Base-by-base conservation (phyloP, 495 filamentous ascomycete species). In the Thermothielavioides terrestris region DNA sequence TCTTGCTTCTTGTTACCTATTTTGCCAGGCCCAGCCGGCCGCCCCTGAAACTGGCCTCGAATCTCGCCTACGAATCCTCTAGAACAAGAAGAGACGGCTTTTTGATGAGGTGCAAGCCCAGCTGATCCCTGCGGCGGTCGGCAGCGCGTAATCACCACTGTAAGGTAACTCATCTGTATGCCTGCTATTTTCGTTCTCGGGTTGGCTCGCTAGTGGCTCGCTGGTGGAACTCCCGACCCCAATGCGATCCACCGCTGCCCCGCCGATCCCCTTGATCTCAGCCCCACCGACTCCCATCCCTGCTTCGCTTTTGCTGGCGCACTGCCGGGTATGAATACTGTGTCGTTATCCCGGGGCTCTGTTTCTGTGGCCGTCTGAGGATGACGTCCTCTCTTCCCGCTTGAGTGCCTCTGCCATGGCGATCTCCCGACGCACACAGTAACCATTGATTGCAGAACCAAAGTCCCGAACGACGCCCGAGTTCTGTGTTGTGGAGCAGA, bases 371-470 rank as follows among this genome's bases (percentile, higher is more conserved):
- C 17, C 23, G 34, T 30, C 46, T 36, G 40, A n/a, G n/a, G 35
- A 55, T 55, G 53, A 55, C 53, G 53, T 55, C 47, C 53, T 55
- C 41, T 42, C 15, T 36, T 37, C 42, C 35, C 31, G 38, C 37
- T 30, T 23, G 20, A 30, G 25, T 25, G 18, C 12, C 18, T 26
- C 50, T 47, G 17, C 28, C n/a, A 10, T 22, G 48, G 43, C 48
- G 31, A n/a, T n/a, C n/a, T n/a, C n/a, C n/a, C n/a, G n/a, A n/a
- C n/a, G n/a, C n/a, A n/a, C n/a, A n/a, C n/a, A n/a, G n/a, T n/a
- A n/a, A n/a, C n/a, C n/a, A n/a, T n/a, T n/a, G n/a, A 23, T 28
- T 8, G 35, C 41, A 52, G 32, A 46, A 12, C 14, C 11, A 23
- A 42, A 12, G 6, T 18, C 27, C 37, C 26, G 17, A 22, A 20